A percentile compares a stretch with the other conserved stretches of the same genome.
Evolutionary conservation across 2,329 filamentous ascomycete genomes (phyloP).

Genomic region (Boeremia exigua): DNA sequence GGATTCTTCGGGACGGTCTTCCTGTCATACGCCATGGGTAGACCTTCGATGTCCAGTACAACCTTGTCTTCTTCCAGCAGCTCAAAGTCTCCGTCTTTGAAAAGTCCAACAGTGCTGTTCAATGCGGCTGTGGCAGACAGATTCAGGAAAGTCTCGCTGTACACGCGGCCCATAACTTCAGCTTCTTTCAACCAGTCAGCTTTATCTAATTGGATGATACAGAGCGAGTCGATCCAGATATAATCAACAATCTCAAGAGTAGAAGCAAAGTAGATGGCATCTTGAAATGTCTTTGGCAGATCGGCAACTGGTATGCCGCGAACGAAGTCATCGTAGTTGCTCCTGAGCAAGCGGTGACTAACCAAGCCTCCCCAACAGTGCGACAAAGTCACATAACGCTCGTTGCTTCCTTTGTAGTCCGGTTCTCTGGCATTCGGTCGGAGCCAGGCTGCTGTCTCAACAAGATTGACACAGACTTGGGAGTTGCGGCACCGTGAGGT

Average conservation of each 20-base stretch:
- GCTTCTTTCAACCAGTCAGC: neutral
- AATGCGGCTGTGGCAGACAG: constrained; percentile 30
- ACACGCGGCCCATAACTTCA: neutral
- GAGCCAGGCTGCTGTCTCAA: neutral
- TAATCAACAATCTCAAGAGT: neutral
- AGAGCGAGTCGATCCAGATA: constrained; percentile 4
- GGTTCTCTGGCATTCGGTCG: neutral
- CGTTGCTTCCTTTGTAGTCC: neutral
- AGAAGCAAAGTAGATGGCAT: neutral
- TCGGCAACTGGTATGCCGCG: neutral
- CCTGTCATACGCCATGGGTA: neutral
- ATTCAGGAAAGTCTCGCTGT: constrained; percentile 23
- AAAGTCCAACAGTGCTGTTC: constrained; percentile 23
- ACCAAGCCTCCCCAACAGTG: neutral
- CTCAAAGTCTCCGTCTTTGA: constrained; percentile 7
- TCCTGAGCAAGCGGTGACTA: neutral
- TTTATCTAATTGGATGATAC: neutral
- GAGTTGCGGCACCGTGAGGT: neutral
- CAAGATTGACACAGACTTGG: neutral
- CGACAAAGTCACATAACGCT: neutral
- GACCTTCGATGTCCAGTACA: constrained; percentile 18
- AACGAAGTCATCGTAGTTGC: neutral
- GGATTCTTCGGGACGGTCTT: neutral
- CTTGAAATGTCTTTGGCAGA: neutral
- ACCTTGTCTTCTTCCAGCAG: constrained; percentile 21